Percentiles rank a stretch among this genome's conserved stretches.
These are phyloP conservation scores for Populus simonii DNA, from an alignment of 345 rosid genomes.

Conservation along the genomic window DNA sequence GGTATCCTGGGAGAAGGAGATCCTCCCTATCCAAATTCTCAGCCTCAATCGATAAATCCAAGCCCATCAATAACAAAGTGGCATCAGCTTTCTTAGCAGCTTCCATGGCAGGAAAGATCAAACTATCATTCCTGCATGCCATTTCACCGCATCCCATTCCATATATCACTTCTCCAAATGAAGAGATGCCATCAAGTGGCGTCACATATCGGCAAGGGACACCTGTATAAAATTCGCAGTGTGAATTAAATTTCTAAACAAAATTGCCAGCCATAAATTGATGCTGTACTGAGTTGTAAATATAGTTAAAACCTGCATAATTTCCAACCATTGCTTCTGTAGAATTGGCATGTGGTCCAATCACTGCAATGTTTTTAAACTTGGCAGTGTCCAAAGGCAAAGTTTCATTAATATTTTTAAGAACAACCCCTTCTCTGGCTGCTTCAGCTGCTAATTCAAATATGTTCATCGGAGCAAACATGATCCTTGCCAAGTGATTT, in stretches of 20 bases:
- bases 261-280: slow-evolving; percentile 11
- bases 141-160: slow-evolving; percentile 43
- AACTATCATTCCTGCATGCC: slow-evolving; percentile 33
- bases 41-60: slow-evolving; percentile 46
- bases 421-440: slow-evolving; percentile 54
- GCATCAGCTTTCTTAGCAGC: slow-evolving; percentile 42
- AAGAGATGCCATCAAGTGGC: slow-evolving; percentile 42
- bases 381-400: slow-evolving; percentile 26
- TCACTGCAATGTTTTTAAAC: too few relatives aligned
- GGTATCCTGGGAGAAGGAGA: slow-evolving; percentile 51
- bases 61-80: slow-evolving; percentile 40
- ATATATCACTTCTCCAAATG: slow-evolving; percentile 25
- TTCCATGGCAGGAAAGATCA: slow-evolving; percentile 31
- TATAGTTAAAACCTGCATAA: slow-evolving; percentile 23
- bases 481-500: too few relatives aligned
- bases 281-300: too few relatives aligned
- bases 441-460: slow-evolving; percentile 46
- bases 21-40: slow-evolving; percentile 46
- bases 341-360: neutral
- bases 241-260: too few relatives aligned
- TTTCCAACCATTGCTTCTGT: slow-evolving; percentile 35
- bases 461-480: slow-evolving; percentile 14
- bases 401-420: slow-evolving; percentile 36
- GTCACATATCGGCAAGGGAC: slow-evolving; percentile 40
- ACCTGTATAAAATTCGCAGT: slow-evolving; percentile 15